Percentiles rank a stretch among this genome's conserved stretches.
Conservation (phyloP, 768 basidiomycete species). For the Suillus spraguei region DNA sequence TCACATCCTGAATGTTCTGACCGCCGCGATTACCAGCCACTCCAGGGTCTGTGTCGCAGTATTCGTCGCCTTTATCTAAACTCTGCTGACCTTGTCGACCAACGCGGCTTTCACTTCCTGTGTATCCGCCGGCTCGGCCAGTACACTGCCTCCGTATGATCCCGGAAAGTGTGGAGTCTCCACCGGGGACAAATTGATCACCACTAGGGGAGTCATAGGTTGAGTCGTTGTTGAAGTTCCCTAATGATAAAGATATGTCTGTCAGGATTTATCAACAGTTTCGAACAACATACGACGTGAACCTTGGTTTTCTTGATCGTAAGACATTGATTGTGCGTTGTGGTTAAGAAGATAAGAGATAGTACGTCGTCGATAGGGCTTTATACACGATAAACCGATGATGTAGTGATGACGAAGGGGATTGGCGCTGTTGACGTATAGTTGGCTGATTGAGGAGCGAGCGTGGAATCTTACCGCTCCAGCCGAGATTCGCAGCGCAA, state of each 20-base stretch:
- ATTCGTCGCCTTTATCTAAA: not conserved
- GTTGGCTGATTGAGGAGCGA: not conserved
- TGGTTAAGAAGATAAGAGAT: not conserved
- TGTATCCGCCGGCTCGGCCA: slow-evolving; percentile 16
- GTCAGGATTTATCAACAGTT: not conserved
- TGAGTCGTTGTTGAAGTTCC: slow-evolving; percentile 12
- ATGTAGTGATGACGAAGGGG: slow-evolving; percentile 11
- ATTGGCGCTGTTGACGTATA: not conserved
- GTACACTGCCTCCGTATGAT: slow-evolving; percentile 10
- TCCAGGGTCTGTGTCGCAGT: slow-evolving; percentile 13
- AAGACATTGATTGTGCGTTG: slow-evolving; percentile 12
- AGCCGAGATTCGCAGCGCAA: slow-evolving; percentile 5
- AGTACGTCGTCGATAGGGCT: not conserved
- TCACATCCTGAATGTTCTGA: not conserved
- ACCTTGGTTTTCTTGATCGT: slow-evolving; percentile 9
- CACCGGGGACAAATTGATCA: not conserved
- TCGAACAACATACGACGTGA: not conserved
- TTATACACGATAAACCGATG: slow-evolving; percentile 11
- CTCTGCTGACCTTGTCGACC: slow-evolving; percentile 1
- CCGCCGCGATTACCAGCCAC: slow-evolving; percentile 10
- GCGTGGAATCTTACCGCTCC: too few species aligned
- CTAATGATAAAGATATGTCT: not conserved
- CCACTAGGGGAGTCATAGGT: not conserved
- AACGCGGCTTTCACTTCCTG: not conserved
- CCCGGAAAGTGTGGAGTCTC: slow-evolving; percentile 11